Conservation (phyloP, 768 basidiomycete species). For the Suillus hirtellus region DNA sequence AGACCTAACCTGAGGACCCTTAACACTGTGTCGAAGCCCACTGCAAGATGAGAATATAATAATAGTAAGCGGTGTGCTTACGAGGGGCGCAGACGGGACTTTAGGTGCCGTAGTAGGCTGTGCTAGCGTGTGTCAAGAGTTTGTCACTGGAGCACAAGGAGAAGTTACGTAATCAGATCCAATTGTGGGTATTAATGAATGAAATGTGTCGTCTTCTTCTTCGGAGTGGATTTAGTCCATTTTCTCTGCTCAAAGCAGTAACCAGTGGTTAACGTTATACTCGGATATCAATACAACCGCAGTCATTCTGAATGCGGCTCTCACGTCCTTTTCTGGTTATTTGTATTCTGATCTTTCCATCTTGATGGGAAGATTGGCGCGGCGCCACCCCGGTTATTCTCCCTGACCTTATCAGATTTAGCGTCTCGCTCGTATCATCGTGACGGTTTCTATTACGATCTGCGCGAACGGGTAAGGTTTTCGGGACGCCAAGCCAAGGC, state of each 20-base stretch:
- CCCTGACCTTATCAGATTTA: constrained; percentile 19
- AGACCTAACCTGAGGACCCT: too few species aligned
- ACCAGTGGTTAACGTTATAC: constrained; percentile 6
- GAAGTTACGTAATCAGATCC: too few species aligned
- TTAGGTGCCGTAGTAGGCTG: not conserved
- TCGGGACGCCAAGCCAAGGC: constrained; percentile 23
- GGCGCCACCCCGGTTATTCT: constrained; percentile 14
- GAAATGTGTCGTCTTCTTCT: too few species aligned
- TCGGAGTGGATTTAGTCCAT: constrained; percentile 9
- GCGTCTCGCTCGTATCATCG: constrained; percentile 15
- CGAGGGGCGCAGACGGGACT: not conserved
- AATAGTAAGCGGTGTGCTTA: too few species aligned
- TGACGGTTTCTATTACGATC: constrained; percentile 11
- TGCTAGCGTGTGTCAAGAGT: not conserved
- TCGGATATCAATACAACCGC: not conserved
- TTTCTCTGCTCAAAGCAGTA: constrained; percentile 8
- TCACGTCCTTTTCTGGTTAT: constrained; percentile 23
- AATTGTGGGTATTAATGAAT: too few species aligned
- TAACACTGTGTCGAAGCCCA: too few species aligned
- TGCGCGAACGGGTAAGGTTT: constrained; percentile 12
- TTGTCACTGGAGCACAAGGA: too few species aligned
- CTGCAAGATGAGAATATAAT: too few species aligned
- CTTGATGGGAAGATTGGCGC: constrained; percentile 22
- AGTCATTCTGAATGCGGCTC: constrained; percentile 15
- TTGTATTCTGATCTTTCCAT: constrained; percentile 21